These are phyloP conservation scores for Schizosaccharomyces versatilis DNA, from an alignment of 1,139 yeast species.

Conservation along the genomic window DNA sequence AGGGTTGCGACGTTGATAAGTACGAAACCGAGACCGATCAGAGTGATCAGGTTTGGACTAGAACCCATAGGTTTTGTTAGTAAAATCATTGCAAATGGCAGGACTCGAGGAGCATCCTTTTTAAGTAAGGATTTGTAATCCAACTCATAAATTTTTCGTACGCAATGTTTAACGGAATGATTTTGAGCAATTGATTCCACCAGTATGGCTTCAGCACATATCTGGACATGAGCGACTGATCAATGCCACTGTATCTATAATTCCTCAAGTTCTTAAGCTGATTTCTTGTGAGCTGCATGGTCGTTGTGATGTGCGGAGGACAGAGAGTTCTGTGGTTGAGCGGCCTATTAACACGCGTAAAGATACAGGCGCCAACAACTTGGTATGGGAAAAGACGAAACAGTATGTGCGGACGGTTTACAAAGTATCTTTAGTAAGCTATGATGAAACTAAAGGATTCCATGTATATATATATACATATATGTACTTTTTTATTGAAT, in stretches of 20 bases:
- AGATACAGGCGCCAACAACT: too few species aligned
- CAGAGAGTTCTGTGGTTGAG: too few species aligned
- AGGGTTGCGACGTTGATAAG: slow-evolving; percentile 32
- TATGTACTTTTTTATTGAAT: too few species aligned
- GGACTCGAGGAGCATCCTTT: neutral
- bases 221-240: slow-evolving; percentile 43
- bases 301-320: neutral
- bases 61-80: neutral
- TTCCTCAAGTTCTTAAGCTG: slow-evolving; percentile 2
- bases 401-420: too few species aligned
- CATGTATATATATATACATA: too few species aligned
- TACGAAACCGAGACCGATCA: slow-evolving; percentile 41
- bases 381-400: too few species aligned
- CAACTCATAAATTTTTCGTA: neutral
- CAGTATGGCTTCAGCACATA: slow-evolving; percentile 44
- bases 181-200: slow-evolving; percentile 39
- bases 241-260: slow-evolving; percentile 27
- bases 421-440: too few species aligned
- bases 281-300: neutral
- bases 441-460: too few species aligned
- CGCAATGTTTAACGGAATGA: slow-evolving; percentile 55
- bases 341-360: too few species aligned
- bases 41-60: slow-evolving; percentile 45
- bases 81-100: neutral
- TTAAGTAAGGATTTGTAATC: neutral